phyloP scores from a whole-genome alignment of 23 red algal genomes.

The Gracilaria caudata region DNA sequence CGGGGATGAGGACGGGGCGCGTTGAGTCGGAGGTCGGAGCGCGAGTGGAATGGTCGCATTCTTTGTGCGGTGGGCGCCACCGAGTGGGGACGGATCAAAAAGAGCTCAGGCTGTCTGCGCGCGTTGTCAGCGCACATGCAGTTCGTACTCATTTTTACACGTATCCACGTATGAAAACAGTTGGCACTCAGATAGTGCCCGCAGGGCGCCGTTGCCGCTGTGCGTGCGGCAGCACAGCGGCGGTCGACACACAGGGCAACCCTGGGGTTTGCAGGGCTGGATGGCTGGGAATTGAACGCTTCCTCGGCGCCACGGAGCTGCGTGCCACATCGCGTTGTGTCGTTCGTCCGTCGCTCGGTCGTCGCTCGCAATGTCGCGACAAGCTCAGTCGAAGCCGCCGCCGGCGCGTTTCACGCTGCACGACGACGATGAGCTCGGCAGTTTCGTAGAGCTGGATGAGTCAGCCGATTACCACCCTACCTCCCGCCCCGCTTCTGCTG shows the following conservation, averaged over 20 bases:
- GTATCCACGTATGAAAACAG: background rate
- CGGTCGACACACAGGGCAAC: no score
- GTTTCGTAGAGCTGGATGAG: conserved; percentile 27
- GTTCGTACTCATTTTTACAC: background rate
- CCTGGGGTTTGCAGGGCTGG: no score
- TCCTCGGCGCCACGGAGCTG: no score
- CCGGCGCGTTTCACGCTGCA: conserved; percentile 33
- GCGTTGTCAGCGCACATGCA: background rate
- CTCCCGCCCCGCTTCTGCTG: background rate
- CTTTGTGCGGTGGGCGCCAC: no score
- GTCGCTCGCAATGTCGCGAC: background rate
- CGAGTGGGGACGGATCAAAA: background rate
- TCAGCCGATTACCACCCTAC: conserved; percentile 6
- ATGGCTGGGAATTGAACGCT: no score
- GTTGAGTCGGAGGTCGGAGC: no score
- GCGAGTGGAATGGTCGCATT: no score
- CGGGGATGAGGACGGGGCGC: background rate
- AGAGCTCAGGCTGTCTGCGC: background rate
- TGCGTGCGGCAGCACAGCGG: no score
- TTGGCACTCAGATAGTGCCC: background rate
- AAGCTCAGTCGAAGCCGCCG: background rate
- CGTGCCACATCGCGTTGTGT: background rate
- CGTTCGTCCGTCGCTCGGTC: background rate
- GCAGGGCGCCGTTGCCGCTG: background rate
- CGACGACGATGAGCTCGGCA: conserved; percentile 1